A percentile compares a stretch with the other conserved stretches of the same genome.
Evolutionary conservation across 495 filamentous ascomycete genomes (phyloP).

Genomic region (Aspergillus bridgeri): DNA sequence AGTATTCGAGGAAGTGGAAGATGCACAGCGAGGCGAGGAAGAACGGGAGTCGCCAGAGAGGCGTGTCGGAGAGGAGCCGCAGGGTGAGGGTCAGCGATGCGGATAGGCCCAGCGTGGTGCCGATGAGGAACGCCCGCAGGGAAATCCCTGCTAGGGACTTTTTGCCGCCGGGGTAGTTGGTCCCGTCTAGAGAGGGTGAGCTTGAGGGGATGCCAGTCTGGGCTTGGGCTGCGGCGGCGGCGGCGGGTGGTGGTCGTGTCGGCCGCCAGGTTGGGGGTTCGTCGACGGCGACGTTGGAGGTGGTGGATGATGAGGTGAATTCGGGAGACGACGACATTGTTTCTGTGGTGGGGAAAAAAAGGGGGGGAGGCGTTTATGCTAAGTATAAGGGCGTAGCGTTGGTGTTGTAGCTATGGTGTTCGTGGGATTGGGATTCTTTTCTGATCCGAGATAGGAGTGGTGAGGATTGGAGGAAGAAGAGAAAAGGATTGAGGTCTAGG

Average conservation of each 20-base stretch:
- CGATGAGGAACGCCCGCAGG: slow-evolving; percentile 63
- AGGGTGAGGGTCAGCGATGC: slow-evolving; percentile 40
- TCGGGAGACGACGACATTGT: background rate
- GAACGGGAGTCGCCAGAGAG: slow-evolving; percentile 79
- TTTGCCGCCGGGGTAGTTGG: slow-evolving; percentile 51
- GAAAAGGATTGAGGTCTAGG: background rate
- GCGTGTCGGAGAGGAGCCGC: slow-evolving; percentile 36
- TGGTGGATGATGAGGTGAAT: background rate
- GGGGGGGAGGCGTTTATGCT: no score
- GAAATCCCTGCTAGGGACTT: slow-evolving; percentile 80
- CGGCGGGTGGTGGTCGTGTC: slow-evolving; percentile 5
- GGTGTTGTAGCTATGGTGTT: background rate
- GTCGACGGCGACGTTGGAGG: background rate
- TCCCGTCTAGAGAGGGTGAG: slow-evolving; percentile 21
- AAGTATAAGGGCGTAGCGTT: background rate
- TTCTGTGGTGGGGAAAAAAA: no score
- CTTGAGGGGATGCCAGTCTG: slow-evolving; percentile 9
- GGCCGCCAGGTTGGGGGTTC: background rate
- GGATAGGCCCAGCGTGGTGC: slow-evolving; percentile 46
- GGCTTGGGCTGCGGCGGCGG: no score
- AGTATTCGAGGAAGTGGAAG: slow-evolving; percentile 98
- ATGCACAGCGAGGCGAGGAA: slow-evolving; percentile 71
- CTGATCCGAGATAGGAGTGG: background rate
- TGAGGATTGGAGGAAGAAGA: background rate
- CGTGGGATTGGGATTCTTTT: background rate